A percentile compares a stretch with the other conserved stretches of the same genome.
These are phyloP conservation scores for Penicillium herquei DNA, from an alignment of 495 filamentous ascomycete species.

Conservation along the genomic window DNA sequence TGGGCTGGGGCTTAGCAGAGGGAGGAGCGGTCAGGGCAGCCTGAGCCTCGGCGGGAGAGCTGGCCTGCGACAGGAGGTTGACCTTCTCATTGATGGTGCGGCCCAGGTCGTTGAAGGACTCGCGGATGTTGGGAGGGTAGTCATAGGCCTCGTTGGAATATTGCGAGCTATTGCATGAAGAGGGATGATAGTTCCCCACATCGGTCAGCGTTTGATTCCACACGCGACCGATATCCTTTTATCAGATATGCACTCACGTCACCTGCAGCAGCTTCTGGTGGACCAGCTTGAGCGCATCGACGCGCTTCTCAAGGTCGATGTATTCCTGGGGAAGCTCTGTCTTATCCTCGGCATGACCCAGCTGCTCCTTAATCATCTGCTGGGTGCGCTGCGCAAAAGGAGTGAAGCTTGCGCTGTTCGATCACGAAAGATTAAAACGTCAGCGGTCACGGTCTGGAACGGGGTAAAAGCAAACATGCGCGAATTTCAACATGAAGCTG, in stretches of 20 bases:
- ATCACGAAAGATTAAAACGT: constrained; percentile 21
- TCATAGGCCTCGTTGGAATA: constrained; percentile 97
- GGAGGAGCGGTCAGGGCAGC: constrained; percentile 90
- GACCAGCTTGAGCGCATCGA: constrained; percentile 95
- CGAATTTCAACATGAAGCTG: neutral
- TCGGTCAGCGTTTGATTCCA: neutral
- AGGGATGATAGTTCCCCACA: neutral
- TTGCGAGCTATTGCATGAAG: constrained; percentile 64
- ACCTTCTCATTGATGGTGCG: constrained; percentile 97
- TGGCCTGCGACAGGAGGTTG: constrained; percentile 77
- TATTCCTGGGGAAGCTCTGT: constrained; percentile 97
- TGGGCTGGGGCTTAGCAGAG: constrained; percentile 90
- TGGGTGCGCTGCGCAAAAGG: constrained; percentile 92
- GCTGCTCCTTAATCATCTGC: constrained; percentile 95
- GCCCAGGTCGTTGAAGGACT: constrained; percentile 93
- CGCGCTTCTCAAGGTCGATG: constrained; percentile 96
- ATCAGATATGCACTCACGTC: constrained; percentile 63
- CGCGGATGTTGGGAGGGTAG: constrained; percentile 98
- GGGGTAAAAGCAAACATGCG: neutral
- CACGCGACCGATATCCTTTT: neutral
- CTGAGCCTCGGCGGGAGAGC: constrained; percentile 86
- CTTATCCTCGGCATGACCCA: constrained; percentile 95
- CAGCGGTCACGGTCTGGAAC: constrained; percentile 21
- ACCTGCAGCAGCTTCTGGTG: constrained; percentile 96
- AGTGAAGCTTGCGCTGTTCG: constrained; percentile 64